These are phyloP conservation scores for Anastatica hierochuntica DNA, from an alignment of 345 rosid species.

Conservation along the genomic window DNA sequence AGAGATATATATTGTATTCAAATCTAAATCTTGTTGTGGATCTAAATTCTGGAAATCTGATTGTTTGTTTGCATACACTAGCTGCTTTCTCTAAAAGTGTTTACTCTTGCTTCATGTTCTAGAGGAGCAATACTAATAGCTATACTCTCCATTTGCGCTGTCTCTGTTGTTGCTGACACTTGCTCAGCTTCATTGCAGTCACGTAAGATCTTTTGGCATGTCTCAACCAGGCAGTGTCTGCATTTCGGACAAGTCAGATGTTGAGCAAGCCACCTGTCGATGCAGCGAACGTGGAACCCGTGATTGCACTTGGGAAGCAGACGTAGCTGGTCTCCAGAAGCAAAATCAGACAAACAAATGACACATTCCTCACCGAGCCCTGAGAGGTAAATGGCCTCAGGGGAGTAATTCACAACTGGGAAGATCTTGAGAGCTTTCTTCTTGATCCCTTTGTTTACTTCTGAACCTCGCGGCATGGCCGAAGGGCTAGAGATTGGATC, in stretches of 20 bases:
- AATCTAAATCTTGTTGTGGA: background rate
- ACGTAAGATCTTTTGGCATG: conserved; percentile 28
- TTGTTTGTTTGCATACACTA: conserved; percentile 2
- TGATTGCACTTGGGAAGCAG: conserved; percentile 48
- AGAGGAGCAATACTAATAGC: conserved; percentile 23
- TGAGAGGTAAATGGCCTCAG: conserved; percentile 25
- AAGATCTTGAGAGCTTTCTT: conserved; percentile 41
- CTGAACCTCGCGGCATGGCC: conserved; percentile 11
- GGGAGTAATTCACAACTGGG: conserved; percentile 34
- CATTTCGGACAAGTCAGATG: conserved; percentile 53
- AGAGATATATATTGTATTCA: conserved; percentile 5
- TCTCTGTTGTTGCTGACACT: background rate
- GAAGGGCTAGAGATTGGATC: conserved; percentile 21
- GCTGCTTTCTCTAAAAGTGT: conserved; percentile 20
- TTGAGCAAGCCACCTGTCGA: conserved; percentile 44
- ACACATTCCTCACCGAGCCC: conserved; percentile 47
- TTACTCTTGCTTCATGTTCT: conserved; percentile 32
- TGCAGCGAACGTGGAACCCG: conserved; percentile 40
- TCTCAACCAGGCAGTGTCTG: conserved; percentile 40
- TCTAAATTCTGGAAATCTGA: background rate
- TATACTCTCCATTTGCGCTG: conserved; percentile 16
- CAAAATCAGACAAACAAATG: conserved; percentile 49
- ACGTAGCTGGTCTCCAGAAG: conserved; percentile 36
- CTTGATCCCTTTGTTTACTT: conserved; percentile 32
- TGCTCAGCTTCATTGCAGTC: conserved; percentile 16